Evolutionary conservation across 2,329 filamentous ascomycete species (phyloP), one percentile per base, ranked within the genome.

Genomic region (Ascochyta viciae-villosae): DNA sequence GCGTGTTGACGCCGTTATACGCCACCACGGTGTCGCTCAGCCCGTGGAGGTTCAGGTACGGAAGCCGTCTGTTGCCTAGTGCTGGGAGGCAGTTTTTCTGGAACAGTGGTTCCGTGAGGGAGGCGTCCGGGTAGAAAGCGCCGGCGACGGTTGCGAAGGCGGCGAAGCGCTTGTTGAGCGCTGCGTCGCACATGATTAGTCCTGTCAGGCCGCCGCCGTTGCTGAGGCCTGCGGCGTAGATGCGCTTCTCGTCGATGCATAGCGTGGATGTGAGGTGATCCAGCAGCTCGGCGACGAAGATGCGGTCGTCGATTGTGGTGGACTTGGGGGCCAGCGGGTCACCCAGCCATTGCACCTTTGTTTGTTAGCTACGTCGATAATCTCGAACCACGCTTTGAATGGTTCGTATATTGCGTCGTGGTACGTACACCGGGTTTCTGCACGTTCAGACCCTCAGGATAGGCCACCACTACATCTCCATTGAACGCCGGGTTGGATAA

Each of bases 201-300:
- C 78, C 78, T 26, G 81, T 76, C 27, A 81, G 77, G 6, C 78
- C 83, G 4, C 81, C 84, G 5, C 82, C 83, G 38, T 85, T 84
- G 64, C 76, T 84, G 54, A 85, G 80, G 50, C 80, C 81, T 0
- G 76, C 75, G 8, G 75, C 75, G 54, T 81, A 83, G 33, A 83
- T 66, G 27, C 75, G 74, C 8, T 54, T 54, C 8, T 67, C 57
- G 59, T 83, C 77, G 48, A 83, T 71, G 64, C 80, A 83, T 55
- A 80, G 77, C 4, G 66, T 64, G 4, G 67, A 54, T 34, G 72
- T 64, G 9, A 83, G 60, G 34, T 74, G 57, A 23, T 61, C 58
- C 8, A 80, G 65, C 19, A 82, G 70, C 47, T 79, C 76, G 9
- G 68, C 57, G 24, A 73, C 76, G 63, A 81, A 82, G 31, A 74